Evolutionary conservation across 2,329 filamentous ascomycete genomes (phyloP).

Genomic region (Neocatenulostroma microsporum): DNA sequence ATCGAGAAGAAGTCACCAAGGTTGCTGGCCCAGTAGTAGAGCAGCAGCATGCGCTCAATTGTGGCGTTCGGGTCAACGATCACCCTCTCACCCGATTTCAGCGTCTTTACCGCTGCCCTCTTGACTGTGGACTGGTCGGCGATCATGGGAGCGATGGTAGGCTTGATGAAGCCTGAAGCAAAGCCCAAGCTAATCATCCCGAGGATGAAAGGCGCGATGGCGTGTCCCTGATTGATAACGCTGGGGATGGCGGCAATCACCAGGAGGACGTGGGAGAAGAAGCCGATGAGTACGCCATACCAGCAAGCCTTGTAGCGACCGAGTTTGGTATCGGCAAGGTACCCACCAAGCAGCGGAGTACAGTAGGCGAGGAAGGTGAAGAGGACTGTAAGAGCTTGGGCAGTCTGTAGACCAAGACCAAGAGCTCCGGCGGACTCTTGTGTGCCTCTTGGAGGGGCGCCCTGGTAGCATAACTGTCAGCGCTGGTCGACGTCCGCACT

Average conservation of each 20-base stretch:
- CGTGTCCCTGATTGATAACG: slow-evolving; percentile 11
- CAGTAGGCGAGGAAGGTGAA: too few relatives aligned
- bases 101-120: slow-evolving; percentile 30
- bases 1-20: slow-evolving; percentile 61
- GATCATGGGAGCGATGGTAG: slow-evolving; percentile 54
- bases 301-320: slow-evolving; percentile 16
- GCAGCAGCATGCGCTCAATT: slow-evolving; percentile 43
- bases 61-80: slow-evolving; percentile 41
- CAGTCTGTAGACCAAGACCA: too few relatives aligned
- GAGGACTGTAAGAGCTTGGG: too few relatives aligned
- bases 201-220: slow-evolving; percentile 37
- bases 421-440: too few relatives aligned
- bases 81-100: slow-evolving; percentile 36
- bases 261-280: slow-evolving; percentile 15
- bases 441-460: too few relatives aligned
- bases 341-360: too few relatives aligned
- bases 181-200: slow-evolving; percentile 32
- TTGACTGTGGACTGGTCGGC: slow-evolving; percentile 39
- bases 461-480: too few relatives aligned
- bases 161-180: slow-evolving; percentile 56
- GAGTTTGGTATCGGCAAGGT: slow-evolving; percentile 15
- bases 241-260: slow-evolving; percentile 14
- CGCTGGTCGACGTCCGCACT: too few relatives aligned
- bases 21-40: slow-evolving; percentile 67
- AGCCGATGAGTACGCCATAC: slow-evolving; percentile 16